Evolutionary conservation across 345 rosid species (phyloP), one percentile per base, ranked within the genome.

Genomic region (Gossypium turneri): DNA sequence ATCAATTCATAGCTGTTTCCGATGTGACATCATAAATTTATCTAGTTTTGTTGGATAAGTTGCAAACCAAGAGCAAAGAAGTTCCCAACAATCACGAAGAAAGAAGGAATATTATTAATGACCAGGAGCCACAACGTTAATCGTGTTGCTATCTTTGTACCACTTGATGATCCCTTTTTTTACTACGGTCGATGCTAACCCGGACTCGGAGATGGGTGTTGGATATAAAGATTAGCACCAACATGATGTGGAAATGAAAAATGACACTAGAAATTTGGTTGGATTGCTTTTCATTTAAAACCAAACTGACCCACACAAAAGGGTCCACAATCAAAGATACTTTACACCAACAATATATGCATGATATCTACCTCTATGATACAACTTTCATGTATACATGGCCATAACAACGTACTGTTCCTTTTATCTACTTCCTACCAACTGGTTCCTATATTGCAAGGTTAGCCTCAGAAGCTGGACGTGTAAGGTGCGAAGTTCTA

Each of bases 281-380:
- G 70, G 59, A 16, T 62, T 73, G 68, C 70, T 45, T 4, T 44
- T 25, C 48, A 73, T 61, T 6, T 20, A 17, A 34, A 34, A 29
- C 25, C n/a, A 29, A 24, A 50, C 59, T 27, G 76, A 61, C 60
- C 70, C 59, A 73, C 50, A 57, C 25, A n/a, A 34, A 60, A 52
- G 58, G 73, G 58, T 50, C 24, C 22, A 68, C 44, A 56, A 52
- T 27, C n/a, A 27, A 74, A 74, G 61, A 62, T 74, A 19, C 45
- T 50, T 60, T 50, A 73, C 76, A 48, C 1, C 29, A 34, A 24
- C 12, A 48, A 56, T 51, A 38, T 56, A 47, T 62, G 58, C 67
- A 61, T 27, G 59, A 64, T 61, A 62, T 74, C 60, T 63, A 51
- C 61, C 76, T 48, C 48, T 50, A 12, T 73, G 76, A 57, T 62